Conservation (phyloP, 1,284 basidiomycete species). For the Sanghuangporus baumii region DNA sequence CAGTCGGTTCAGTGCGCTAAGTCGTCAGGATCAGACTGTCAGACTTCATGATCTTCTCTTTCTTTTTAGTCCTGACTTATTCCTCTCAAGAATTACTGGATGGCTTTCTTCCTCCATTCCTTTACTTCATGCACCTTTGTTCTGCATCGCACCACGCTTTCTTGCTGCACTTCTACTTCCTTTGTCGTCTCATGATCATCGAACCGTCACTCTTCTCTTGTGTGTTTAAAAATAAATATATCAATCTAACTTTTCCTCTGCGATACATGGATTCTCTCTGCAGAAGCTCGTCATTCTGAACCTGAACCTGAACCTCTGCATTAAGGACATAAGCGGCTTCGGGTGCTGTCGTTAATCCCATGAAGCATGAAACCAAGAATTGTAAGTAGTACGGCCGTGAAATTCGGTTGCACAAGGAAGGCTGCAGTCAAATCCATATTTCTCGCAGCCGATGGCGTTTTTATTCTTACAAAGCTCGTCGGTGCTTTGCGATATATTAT, state of each 20-base stretch:
- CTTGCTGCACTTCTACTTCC: not conserved
- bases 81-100: conserved; percentile 15
- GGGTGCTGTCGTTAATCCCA: no score
- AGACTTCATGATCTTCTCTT: not conserved
- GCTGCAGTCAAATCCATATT: no score
- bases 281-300: no score
- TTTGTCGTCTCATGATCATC: conserved; percentile 7
- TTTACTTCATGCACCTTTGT: conserved; percentile 11
- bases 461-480: no score
- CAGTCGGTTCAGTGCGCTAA: not conserved
- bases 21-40: not conserved
- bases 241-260: conserved; percentile 6
- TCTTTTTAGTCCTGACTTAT: conserved; percentile 16
- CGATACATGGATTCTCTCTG: not conserved
- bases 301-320: no score
- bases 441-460: no score
- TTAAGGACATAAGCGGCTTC: no score
- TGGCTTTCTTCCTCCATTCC: conserved; percentile 5
- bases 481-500: no score
- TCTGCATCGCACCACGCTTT: conserved; percentile 14
- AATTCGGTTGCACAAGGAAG: no score
- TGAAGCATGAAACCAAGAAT: no score
- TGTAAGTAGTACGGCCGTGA: no score
- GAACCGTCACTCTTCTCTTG: conserved; percentile 16
- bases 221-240: conserved; percentile 17